Base-by-base conservation (phyloP, 2,329 filamentous ascomycete genomes). In the Cercospora zeina region DNA sequence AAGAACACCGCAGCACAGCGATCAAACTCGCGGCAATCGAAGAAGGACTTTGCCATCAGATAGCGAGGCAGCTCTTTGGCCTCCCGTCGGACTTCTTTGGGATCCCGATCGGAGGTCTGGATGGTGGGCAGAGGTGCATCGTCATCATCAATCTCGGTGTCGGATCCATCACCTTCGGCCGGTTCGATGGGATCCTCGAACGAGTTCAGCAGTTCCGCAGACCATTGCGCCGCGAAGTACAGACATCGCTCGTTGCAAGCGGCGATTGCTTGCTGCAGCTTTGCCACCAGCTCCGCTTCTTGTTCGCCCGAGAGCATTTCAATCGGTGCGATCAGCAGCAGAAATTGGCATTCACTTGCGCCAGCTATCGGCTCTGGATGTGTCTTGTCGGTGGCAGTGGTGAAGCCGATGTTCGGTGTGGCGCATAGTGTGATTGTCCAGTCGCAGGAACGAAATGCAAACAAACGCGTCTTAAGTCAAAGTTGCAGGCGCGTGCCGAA, bases 201-300 rank as follows among this genome's bases (percentile, higher is more conserved):
- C 2, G 95, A 89, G 72, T 90, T 91, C 62, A 97, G 86, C 68
- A 97, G 87, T 79, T 99, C 95, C 70, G 95, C 93, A 53, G 93
- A 96, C 95, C 95, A 99, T 86, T 97, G 97, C 30, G 95, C 89
- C 6, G 93, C 95, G 72, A 97, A 93, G 73, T 97, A 97, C 11
- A 99, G 84, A 76, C 95, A 96, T 75, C 95, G 83, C 75, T 99
- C 95, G 1, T 92, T 96, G 79, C 93, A 97, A 74, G 92, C 92
- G 24, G 95, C 83, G 2, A 95, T 88, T 31, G 93, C 91, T 71
- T 92, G 89, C 75, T 96, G 91, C 47, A 97, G 82, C 34, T 90
- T 86, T 37, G 83, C 83, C 72, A 89, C 86, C 64, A 96, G 81
- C 72, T 91, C 88, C 55, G 77, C 75, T 62, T 75, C 73, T 51